Evolutionary conservation across 169 alveolate genomes (phyloP), one percentile per base, ranked within the genome.

Genomic region (Plasmodium malariae): DNA sequence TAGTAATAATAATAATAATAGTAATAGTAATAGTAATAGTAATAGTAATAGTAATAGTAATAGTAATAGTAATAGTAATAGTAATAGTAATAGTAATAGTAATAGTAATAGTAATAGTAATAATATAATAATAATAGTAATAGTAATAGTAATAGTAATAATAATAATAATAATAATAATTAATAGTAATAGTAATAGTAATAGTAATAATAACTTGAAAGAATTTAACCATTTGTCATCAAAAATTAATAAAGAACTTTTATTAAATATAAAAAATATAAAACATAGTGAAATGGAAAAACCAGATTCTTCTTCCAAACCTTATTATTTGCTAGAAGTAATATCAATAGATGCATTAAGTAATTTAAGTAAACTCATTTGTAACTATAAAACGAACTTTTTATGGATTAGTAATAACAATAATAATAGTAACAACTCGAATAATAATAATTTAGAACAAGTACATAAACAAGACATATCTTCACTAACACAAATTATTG

Each of bases 391-490:
- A 83, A 83, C 91, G 1, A 83, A 83, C 40, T 83, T 83, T n/a
- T 30, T 83, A 24, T 83, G 91, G 91, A 83, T 67, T 34, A 80
- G 48, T 54, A 76, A 76, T 76, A 73, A 2, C 24, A 45, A 43
- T 54, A 62, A 62, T 45, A 76, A 74, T 49, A 59, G 26, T 32
- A 74, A 74, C 24, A 43, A 49, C 37, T 0, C 49, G 14, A 30
- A n/a, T 17, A 74, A 12, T 74, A 83, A 65, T 54, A 83, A 83
- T 71, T 63, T 83, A 9, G 91, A 83, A 26, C 91, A 83, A 83
- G 91, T 67, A 59, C 91, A 83, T 71, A 83, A 83, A 57, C 91
- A 83, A 34, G 91, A 83, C 59, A 83, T 83, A 21, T 51, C 91
- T 9, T 34, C 83, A 67, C 26, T 83, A 19, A 65, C 70, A 26